These are phyloP conservation scores for Aureobasidium sp. DNA, from an alignment of 2,329 filamentous ascomycete genomes.

Conservation along the genomic window DNA sequence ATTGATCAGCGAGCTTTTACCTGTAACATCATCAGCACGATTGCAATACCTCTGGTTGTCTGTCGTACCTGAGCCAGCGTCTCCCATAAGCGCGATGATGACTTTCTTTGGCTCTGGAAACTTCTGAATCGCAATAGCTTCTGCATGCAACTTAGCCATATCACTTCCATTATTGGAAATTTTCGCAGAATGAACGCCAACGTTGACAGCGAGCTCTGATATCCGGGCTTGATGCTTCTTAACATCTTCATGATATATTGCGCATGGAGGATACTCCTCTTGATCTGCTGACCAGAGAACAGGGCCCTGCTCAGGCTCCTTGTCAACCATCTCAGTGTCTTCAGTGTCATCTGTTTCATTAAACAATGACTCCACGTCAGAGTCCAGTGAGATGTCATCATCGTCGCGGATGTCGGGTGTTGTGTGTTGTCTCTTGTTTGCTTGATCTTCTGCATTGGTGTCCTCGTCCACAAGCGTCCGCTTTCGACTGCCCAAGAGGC, in stretches of 20 bases:
- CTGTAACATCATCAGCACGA: slow-evolving; percentile 9
- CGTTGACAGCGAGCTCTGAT: neutral
- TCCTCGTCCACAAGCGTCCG: neutral
- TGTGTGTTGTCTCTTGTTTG: neutral
- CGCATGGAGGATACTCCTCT: neutral
- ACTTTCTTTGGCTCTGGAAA: slow-evolving; percentile 2
- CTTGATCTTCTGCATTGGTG: neutral
- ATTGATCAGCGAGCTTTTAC: slow-evolving; percentile 21
- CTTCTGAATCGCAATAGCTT: neutral
- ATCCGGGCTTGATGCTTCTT: neutral
- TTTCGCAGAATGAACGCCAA: neutral
- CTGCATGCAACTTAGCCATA: neutral
- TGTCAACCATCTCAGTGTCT: neutral
- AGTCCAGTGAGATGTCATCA: neutral
- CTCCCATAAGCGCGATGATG: slow-evolving; percentile 16
- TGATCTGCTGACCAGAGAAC: neutral
- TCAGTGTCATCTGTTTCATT: neutral
- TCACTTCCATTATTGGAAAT: neutral
- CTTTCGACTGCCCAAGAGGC: neutral
- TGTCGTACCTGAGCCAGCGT: slow-evolving; percentile 14
- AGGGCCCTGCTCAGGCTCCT: neutral
- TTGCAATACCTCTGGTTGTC: neutral
- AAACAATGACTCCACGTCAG: neutral
- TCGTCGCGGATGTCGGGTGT: neutral
- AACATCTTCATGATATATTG: neutral